Evolutionary conservation across 148 eudicot genomes (phyloP).

Genomic region (Cornus florida): DNA sequence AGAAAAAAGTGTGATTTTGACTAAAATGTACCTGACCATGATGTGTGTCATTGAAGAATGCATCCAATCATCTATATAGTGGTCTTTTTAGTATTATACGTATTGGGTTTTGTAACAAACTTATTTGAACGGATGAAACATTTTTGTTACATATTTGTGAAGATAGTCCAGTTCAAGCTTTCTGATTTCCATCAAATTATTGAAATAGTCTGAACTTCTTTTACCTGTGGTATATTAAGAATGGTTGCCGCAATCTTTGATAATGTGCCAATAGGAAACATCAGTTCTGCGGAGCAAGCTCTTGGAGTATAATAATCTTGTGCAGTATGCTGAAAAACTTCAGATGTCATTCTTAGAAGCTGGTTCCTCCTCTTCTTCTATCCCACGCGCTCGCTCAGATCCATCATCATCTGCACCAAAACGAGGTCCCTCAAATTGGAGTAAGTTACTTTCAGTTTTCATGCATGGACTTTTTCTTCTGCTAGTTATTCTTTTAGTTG

Average conservation of each 20-base stretch:
- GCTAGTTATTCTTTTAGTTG: not conserved
- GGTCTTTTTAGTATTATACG: not conserved
- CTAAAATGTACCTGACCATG: too few relatives aligned
- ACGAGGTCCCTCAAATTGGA: slow-evolving; percentile 61
- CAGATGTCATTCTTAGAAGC: slow-evolving; percentile 47
- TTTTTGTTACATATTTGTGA: not conserved
- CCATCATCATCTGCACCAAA: slow-evolving; percentile 61
- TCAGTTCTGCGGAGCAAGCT: slow-evolving; percentile 74
- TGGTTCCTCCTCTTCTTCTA: slow-evolving; percentile 47
- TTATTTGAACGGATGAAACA: not conserved
- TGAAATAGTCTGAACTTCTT: not conserved
- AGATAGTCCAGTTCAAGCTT: not conserved
- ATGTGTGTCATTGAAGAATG: not conserved
- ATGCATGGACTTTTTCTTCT: not conserved
- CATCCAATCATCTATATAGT: too few relatives aligned
- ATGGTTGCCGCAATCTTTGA: not conserved
- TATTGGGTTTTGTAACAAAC: not conserved
- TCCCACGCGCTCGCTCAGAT: slow-evolving; percentile 31
- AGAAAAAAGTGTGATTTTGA: too few relatives aligned
- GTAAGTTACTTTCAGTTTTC: slow-evolving; percentile 35
- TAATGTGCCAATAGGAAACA: slow-evolving; percentile 51
- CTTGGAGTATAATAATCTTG: slow-evolving; percentile 61
- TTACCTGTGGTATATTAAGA: slow-evolving; percentile 4
- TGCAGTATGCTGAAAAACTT: slow-evolving; percentile 57
- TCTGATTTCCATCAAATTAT: not conserved